Base-by-base conservation (phyloP, 108 stramenopile species). In the Aureococcus anophagefferens region DNA sequence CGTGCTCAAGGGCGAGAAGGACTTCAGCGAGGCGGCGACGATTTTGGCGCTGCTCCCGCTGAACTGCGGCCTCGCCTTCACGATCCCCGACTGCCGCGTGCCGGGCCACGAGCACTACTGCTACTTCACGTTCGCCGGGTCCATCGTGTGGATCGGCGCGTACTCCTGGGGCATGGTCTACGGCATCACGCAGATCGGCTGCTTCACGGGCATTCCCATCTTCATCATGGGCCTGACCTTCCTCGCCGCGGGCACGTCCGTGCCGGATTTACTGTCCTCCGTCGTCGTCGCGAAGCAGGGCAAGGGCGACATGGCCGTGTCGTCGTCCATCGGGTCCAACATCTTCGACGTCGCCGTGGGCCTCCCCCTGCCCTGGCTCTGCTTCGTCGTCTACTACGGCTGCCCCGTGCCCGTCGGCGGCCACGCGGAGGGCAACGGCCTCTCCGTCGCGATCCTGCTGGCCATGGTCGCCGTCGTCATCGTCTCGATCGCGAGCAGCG, bases 261-360 rank as follows among this genome's bases (percentile, higher is more conserved):
- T 90, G 16, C 91, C 91, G 31, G 89, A 90, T 73, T 80, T 88
- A 46, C 73, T 92, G 21, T 83, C 86, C 4, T 85, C 86, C 79
- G 87, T 90, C 35, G 87, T 90, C 78, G 91, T 90, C 5, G 91
- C 89, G 28, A 77, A 83, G 76, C 77, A 87, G 79, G 91, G 91
- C 35, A 77, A 85, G 64, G 91, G 91, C 30, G 87, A 90, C 72
- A 90, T 89, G 88, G 91, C 91, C 21, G 91, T 92, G 32, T 89
- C 88, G 31, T 84, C 81, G 25, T 84, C 85, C 30, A 84, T 91
- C 77, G 88, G 90, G 46, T 86, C 85, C 63, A 91, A 91, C 70
- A 89, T 89, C 40, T 91, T 91, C 70, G 88, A 91, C 80, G 87
- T 91, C 46, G 76, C 87, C 16, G 87, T 91, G 9, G 90, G 88